Percentiles rank a stretch among this genome's conserved stretches.
Evolutionary conservation across 192 early-diverging fungal species (phyloP).

Genomic region (Radiomyces spectabilis): DNA sequence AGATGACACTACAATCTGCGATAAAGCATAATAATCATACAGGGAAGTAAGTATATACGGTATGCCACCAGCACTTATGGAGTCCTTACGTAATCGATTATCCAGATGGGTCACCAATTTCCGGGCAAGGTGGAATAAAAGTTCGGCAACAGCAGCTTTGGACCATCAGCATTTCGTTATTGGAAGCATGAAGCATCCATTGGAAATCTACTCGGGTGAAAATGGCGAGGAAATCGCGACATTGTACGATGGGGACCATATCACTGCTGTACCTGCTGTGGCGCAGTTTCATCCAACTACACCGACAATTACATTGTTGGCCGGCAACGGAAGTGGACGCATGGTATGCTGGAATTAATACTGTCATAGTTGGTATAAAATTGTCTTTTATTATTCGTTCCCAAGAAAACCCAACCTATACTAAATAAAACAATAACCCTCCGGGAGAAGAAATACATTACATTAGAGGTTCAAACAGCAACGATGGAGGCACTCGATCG

Average conservation of each 20-base stretch:
- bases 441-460: background rate
- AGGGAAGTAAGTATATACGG: conserved; percentile 28
- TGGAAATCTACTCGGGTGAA: conserved; percentile 52
- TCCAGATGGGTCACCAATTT: conserved; percentile 59
- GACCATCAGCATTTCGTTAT: conserved; percentile 41
- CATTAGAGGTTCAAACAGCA: background rate
- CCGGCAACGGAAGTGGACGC: conserved; percentile 52
- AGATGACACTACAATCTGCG: conserved; percentile 1
- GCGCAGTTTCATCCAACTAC: conserved; percentile 53
- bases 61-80: background rate
- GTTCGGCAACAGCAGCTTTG: conserved; percentile 17
- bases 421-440: background rate
- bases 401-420: background rate
- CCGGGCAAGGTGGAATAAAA: conserved; percentile 49
- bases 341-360: conserved; percentile 46
- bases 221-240: conserved; percentile 41
- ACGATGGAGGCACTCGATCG: background rate
- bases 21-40: conserved; percentile 58
- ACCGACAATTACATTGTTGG: conserved; percentile 32
- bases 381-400: background rate
- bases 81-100: background rate
- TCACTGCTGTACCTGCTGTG: conserved; percentile 55
- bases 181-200: conserved; percentile 60
- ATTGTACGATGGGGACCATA: conserved; percentile 32
- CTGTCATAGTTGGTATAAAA: background rate